Percentiles rank a stretch among this genome's conserved stretches.
Conservation (phyloP, 148 eudicot genomes). For the Fagopyrum homotropicum region DNA sequence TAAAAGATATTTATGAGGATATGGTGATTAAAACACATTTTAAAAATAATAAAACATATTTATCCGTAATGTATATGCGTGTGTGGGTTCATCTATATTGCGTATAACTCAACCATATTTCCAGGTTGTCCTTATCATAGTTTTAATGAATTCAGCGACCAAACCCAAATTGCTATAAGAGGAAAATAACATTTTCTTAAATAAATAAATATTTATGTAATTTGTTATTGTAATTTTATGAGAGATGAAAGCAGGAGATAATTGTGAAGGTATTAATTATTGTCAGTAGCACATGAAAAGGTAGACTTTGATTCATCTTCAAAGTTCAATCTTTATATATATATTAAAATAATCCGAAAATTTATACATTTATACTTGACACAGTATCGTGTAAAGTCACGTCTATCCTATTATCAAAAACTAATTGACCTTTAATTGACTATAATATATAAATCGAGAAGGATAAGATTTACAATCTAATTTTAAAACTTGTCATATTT, state of each 20-base stretch:
- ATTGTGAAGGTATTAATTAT: slow-evolving; percentile 3
- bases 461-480: no score
- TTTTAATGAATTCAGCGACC: background rate
- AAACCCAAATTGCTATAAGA: background rate
- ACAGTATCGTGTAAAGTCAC: no score
- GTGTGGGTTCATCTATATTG: background rate
- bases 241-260: slow-evolving; percentile 1
- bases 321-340: background rate
- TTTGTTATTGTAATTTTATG: background rate
- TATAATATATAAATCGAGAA: no score
- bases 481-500: no score
- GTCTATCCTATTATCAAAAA: no score
- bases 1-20: background rate
- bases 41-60: background rate
- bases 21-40: background rate
- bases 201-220: background rate
- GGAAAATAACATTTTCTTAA: background rate
- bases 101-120: background rate
- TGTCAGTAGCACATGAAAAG: background rate
- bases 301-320: background rate
- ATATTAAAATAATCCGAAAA: background rate
- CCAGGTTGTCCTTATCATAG: background rate
- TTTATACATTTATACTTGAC: no score
- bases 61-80: background rate
- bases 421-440: no score